Evolutionary conservation across 805 yeast species (phyloP).

Genomic region (Barnettozyma populi): DNA sequence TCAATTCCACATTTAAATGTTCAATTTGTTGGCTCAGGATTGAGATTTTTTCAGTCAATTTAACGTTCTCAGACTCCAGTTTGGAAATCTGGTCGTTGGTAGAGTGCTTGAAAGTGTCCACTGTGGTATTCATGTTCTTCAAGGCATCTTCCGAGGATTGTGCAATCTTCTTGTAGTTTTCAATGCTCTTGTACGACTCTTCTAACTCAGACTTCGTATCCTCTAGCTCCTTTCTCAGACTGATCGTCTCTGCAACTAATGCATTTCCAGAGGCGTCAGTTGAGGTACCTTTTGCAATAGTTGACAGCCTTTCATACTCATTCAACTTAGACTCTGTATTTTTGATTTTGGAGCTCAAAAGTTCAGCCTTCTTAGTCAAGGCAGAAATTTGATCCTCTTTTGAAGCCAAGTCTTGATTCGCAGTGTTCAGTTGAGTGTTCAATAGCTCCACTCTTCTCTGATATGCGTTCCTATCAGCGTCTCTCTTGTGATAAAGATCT

Average conservation of each 20-base stretch:
- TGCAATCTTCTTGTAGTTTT: slow-evolving; percentile 60
- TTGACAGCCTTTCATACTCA: slow-evolving; percentile 25
- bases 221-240: slow-evolving; percentile 35
- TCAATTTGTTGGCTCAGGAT: slow-evolving; percentile 29
- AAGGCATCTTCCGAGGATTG: slow-evolving; percentile 64
- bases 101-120: slow-evolving; percentile 38
- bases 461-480: slow-evolving; percentile 48
- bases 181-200: slow-evolving; percentile 49
- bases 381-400: slow-evolving; percentile 37
- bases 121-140: slow-evolving; percentile 45
- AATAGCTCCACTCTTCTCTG: slow-evolving; percentile 58
- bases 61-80: slow-evolving; percentile 19
- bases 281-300: slow-evolving; percentile 14
- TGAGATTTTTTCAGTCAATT: slow-evolving; percentile 17
- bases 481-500: slow-evolving; percentile 46
- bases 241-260: slow-evolving; percentile 27
- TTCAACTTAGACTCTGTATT: slow-evolving; percentile 26
- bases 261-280: slow-evolving; percentile 21
- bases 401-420: slow-evolving; percentile 37
- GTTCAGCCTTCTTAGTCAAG: slow-evolving; percentile 33
- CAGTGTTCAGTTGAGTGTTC: slow-evolving; percentile 36
- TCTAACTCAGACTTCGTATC: slow-evolving; percentile 49
- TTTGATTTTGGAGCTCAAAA: slow-evolving; percentile 27
- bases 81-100: slow-evolving; percentile 15
- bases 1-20: slow-evolving; percentile 28